Conservation (phyloP, 768 basidiomycete species). For the Rhodosporidiobolus odoratus region DNA sequence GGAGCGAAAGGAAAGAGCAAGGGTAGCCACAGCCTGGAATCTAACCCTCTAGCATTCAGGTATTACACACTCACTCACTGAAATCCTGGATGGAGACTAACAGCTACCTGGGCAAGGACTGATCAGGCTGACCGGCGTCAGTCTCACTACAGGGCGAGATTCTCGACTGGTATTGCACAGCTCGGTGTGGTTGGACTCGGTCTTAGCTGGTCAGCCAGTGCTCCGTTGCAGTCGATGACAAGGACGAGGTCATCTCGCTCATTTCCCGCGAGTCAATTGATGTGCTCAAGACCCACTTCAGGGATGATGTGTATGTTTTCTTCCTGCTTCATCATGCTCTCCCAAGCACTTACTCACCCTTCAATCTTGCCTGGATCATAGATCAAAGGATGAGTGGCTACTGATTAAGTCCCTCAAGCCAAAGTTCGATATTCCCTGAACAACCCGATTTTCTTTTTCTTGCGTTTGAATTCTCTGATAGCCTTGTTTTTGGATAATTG, state of each 20-base stretch:
- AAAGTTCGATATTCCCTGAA: conserved; percentile 17
- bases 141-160: too few relatives aligned
- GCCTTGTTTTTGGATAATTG: not conserved
- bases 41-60: too few relatives aligned
- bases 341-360: not conserved
- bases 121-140: too few relatives aligned
- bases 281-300: conserved; percentile 71
- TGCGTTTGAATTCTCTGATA: not conserved
- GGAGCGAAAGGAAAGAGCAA: too few relatives aligned
- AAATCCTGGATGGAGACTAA: too few relatives aligned
- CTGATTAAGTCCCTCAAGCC: conserved; percentile 78
- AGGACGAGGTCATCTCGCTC: conserved; percentile 73
- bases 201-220: too few relatives aligned
- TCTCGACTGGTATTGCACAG: too few relatives aligned
- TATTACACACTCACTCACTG: too few relatives aligned
- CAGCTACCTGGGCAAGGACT: too few relatives aligned
- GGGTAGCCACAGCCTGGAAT: too few relatives aligned
- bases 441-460: not conserved
- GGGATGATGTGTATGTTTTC: not conserved
- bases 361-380: conserved; percentile 52
- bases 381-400: conserved; percentile 79
- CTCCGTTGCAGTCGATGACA: too few relatives aligned
- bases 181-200: too few relatives aligned
- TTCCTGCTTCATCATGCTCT: not conserved
- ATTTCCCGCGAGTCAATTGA: conserved; percentile 91